Evolutionary conservation across 441 rosid genomes (phyloP).

Genomic region (Flueggea neowawraea): DNA sequence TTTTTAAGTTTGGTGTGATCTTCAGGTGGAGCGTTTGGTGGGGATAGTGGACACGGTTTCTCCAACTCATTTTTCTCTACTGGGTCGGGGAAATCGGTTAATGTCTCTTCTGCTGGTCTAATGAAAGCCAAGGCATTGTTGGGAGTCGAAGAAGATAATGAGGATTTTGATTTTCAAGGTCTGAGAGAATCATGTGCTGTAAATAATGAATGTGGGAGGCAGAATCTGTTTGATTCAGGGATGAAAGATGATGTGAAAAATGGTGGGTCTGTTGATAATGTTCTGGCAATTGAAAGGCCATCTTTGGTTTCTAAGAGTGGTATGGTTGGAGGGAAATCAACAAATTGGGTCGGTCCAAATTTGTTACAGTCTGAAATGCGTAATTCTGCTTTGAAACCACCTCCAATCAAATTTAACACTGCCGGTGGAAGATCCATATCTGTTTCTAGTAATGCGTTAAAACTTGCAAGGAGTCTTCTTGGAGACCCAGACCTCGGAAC

Average conservation of each 20-base stretch:
- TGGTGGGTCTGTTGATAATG: conserved; percentile 18
- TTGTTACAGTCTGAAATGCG: conserved; percentile 23
- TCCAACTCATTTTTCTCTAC: conserved; percentile 65
- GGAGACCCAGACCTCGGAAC: conserved; percentile 81
- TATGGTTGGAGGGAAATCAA: conserved; percentile 24
- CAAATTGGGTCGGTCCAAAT: conserved; percentile 22
- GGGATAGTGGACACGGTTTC: conserved; percentile 8
- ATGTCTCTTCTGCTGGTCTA: conserved; percentile 61
- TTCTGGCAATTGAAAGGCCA: conserved; percentile 25
- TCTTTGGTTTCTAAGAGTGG: conserved; percentile 22
- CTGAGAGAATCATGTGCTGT: conserved; percentile 24
- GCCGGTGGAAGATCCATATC: conserved; percentile 91
- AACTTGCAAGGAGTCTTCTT: conserved; percentile 90
- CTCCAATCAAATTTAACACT: conserved; percentile 78
- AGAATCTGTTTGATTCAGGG: conserved; percentile 16
- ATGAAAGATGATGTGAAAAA: conserved; percentile 11
- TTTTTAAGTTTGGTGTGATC: conserved; percentile 8
- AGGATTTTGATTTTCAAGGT: conserved; percentile 22
- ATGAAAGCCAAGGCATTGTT: conserved; percentile 71
- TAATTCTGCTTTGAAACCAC: conserved; percentile 36
- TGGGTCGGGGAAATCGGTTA: conserved; percentile 75
- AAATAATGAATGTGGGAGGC: conserved; percentile 19
- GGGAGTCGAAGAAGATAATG: conserved; percentile 52
- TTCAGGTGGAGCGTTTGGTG: conserved; percentile 22
- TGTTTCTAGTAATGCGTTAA: conserved; percentile 78